phyloP scores from a whole-genome alignment of 768 basidiomycete species.

The Tylopilus sp. region DNA sequence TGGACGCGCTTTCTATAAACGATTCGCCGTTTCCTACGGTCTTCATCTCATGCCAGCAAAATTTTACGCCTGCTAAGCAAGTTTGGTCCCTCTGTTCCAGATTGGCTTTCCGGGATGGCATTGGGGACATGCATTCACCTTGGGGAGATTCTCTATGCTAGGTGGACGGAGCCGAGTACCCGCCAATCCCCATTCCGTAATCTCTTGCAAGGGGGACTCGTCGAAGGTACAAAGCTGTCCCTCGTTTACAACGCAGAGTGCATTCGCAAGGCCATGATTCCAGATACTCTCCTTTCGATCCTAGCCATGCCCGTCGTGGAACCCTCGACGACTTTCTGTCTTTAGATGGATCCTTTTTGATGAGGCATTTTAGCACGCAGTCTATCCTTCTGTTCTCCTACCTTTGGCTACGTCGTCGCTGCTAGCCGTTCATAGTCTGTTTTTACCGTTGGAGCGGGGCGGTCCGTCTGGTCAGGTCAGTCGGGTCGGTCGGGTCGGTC shows the following conservation, averaged over 20 bases:
- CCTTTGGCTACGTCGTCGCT: no score
- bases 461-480: no score
- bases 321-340: constrained; percentile 4
- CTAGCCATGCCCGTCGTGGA: background rate
- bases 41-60: background rate
- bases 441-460: no score
- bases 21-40: background rate
- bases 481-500: no score
- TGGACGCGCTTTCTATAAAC: background rate
- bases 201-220: background rate
- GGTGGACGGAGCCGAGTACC: constrained; percentile 33
- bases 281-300: constrained; percentile 3
- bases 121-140: background rate
- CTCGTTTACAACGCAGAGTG: constrained; percentile 11
- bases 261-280: background rate
- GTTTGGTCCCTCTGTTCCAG: background rate
- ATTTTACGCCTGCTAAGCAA: background rate
- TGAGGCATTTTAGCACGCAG: no score
- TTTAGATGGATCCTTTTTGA: constrained; percentile 8
- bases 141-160: constrained; percentile 21
- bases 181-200: no score
- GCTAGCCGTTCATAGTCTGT: no score
- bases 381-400: no score
- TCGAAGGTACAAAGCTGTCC: constrained; percentile 31
- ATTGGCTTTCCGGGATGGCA: background rate